A percentile compares a stretch with the other conserved stretches of the same genome.
These are phyloP conservation scores for Lentinula novae-zelandiae DNA, from an alignment of 1,284 basidiomycete species.

Conservation along the genomic window DNA sequence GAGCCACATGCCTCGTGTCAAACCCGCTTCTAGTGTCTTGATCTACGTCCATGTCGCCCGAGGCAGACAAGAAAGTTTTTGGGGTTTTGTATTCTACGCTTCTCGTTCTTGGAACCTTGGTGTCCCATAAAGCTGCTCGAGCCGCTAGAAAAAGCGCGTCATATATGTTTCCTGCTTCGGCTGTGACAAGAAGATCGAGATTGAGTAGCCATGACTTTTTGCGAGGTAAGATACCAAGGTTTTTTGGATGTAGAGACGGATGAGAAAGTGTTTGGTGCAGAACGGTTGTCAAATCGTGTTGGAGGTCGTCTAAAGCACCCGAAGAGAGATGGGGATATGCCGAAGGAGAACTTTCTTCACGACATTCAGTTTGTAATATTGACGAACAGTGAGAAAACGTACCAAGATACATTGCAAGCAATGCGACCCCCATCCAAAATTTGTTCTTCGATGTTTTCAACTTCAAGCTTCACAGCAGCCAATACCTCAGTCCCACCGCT, in stretches of 20 bases:
- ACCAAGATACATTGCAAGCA: conserved; percentile 72
- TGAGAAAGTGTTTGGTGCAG: conserved; percentile 60
- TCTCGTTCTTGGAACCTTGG: conserved; percentile 70
- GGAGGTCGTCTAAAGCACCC: conserved; percentile 64
- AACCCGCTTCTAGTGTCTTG: conserved; percentile 48
- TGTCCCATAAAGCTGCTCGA: conserved; percentile 74
- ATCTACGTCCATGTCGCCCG: conserved; percentile 52
- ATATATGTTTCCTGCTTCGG: conserved; percentile 68
- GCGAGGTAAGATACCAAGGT: conserved; percentile 58
- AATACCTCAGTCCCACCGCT: conserved; percentile 67
- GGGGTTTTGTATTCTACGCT: conserved; percentile 54
- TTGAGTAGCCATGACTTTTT: conserved; percentile 68
- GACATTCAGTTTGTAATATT: conserved; percentile 23
- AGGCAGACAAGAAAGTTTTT: conserved; percentile 16
- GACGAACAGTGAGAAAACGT: conserved; percentile 25
- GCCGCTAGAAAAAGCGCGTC: conserved; percentile 77
- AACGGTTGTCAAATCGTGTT: conserved; percentile 60
- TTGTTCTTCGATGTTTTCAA: conserved; percentile 48
- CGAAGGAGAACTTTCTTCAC: conserved; percentile 63
- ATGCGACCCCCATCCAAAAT: conserved; percentile 57
- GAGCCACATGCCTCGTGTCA: conserved; percentile 45
- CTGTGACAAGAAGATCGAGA: conserved; percentile 66
- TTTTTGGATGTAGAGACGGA: conserved; percentile 54
- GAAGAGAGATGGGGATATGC: conserved; percentile 69
- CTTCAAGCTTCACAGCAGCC: conserved; percentile 72